phyloP scores from a whole-genome alignment of 805 yeast genomes.

The Tetrapisispora phaffii region DNA sequence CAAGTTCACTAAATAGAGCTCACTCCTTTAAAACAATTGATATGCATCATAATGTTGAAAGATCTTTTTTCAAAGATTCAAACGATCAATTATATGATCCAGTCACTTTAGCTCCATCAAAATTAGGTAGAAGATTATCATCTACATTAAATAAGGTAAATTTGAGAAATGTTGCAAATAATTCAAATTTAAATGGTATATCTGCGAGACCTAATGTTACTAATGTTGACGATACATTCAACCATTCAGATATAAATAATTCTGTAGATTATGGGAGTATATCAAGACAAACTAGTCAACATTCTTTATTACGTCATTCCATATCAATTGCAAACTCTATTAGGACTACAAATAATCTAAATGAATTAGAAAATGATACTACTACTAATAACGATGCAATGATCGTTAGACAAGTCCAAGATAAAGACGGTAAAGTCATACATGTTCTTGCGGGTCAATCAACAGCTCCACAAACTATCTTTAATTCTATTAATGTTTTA shows the following conservation, averaged over 20 bases:
- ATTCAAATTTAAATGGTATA: constrained; percentile 6
- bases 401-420: constrained; percentile 54
- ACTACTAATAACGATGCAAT: constrained; percentile 41
- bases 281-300: constrained; percentile 5
- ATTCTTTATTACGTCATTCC: constrained; percentile 29
- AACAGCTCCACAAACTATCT: constrained; percentile 65
- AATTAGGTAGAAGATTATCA: constrained; percentile 55
- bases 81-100: constrained; percentile 62
- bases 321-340: constrained; percentile 33
- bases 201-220: constrained; percentile 19
- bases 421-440: constrained; percentile 56
- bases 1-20: constrained; percentile 70
- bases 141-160: constrained; percentile 32
- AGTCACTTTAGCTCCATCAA: constrained; percentile 54
- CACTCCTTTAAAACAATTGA: constrained; percentile 58
- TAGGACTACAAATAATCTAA: constrained; percentile 9
- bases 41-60: constrained; percentile 30
- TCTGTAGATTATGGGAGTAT: constrained; percentile 8
- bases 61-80: constrained; percentile 54
- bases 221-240: constrained; percentile 11
- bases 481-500: constrained; percentile 67
- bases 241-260: neutral
- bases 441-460: constrained; percentile 76
- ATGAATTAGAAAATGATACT: constrained; percentile 15
- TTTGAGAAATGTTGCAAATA: constrained; percentile 11